Evolutionary conservation across 1,284 basidiomycete genomes (phyloP).

Genomic region (Sanghuangporus sanghuang): DNA sequence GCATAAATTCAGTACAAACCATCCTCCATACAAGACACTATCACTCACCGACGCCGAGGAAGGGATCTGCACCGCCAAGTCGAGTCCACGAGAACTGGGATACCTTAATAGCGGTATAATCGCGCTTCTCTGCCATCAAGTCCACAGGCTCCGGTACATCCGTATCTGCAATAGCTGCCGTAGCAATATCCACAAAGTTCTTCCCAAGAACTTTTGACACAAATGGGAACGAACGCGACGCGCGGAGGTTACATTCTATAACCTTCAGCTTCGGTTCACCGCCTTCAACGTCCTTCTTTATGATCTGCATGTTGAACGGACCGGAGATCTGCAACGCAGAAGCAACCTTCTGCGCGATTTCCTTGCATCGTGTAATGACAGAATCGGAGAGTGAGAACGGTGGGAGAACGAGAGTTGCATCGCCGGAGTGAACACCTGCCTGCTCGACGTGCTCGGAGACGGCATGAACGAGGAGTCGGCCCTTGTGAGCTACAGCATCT

Average conservation of each 20-base stretch:
- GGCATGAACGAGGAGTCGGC: slow-evolving; percentile 92
- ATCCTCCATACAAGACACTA: not conserved
- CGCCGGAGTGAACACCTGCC: slow-evolving; percentile 98
- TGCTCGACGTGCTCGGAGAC: slow-evolving; percentile 99
- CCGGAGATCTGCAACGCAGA: slow-evolving; percentile 94
- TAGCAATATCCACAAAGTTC: slow-evolving; percentile 96
- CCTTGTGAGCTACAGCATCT: slow-evolving; percentile 94
- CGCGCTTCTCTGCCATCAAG: slow-evolving; percentile 84
- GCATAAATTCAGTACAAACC: slow-evolving; percentile 5
- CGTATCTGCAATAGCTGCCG: slow-evolving; percentile 85
- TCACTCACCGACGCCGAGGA: slow-evolving; percentile 87
- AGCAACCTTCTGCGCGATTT: slow-evolving; percentile 93
- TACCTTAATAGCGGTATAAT: slow-evolving; percentile 97
- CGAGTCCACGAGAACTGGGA: slow-evolving; percentile 99
- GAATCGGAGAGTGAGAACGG: slow-evolving; percentile 77
- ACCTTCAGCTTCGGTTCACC: slow-evolving; percentile 83
- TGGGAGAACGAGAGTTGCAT: slow-evolving; percentile 97
- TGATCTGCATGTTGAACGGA: slow-evolving; percentile 99
- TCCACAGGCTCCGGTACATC: slow-evolving; percentile 93
- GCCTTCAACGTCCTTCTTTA: slow-evolving; percentile 66
- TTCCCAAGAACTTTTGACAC: slow-evolving; percentile 96
- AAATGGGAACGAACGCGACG: slow-evolving; percentile 98
- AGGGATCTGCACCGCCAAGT: slow-evolving; percentile 91
- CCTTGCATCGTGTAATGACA: slow-evolving; percentile 87
- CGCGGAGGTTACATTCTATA: slow-evolving; percentile 98